Evolutionary conservation across 148 eudicot species (phyloP).

Genomic region (Fagopyrum homotropicum): DNA sequence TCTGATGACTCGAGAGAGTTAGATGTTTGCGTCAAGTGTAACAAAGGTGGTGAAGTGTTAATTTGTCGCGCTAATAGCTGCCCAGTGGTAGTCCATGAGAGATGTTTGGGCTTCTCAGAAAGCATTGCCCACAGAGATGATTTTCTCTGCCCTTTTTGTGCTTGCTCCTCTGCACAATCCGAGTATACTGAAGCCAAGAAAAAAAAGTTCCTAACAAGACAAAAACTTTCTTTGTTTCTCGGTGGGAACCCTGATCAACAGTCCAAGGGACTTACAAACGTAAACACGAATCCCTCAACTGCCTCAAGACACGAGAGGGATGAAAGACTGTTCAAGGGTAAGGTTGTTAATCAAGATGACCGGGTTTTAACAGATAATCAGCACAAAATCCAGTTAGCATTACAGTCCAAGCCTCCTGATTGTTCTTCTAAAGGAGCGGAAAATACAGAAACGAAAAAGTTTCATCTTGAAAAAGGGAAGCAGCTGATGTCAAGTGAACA

Average conservation of each 20-base stretch:
- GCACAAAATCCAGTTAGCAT: slow-evolving; percentile 11
- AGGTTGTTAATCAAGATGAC: slow-evolving; percentile 18
- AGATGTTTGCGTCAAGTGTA: slow-evolving; percentile 62
- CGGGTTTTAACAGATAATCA: slow-evolving; percentile 13
- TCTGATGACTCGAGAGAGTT: slow-evolving; percentile 30
- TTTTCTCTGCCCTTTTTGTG: slow-evolving; percentile 80
- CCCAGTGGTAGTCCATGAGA: slow-evolving; percentile 54
- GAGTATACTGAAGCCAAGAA: slow-evolving; percentile 43
- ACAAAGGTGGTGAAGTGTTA: slow-evolving; percentile 51
- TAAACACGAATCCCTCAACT: slow-evolving; percentile 18
- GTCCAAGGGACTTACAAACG: slow-evolving; percentile 18
- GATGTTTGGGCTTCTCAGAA: slow-evolving; percentile 49
- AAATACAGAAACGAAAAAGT: slow-evolving; percentile 11
- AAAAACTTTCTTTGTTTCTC: slow-evolving; percentile 42
- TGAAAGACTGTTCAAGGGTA: slow-evolving; percentile 11
- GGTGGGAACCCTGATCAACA: slow-evolving; percentile 24
- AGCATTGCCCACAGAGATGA: slow-evolving; percentile 42
- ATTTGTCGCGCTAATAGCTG: slow-evolving; percentile 50
- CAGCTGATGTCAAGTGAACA: slow-evolving; percentile 16
- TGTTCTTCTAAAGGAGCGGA: slow-evolving; percentile 12
- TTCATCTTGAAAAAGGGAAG: slow-evolving; percentile 16
- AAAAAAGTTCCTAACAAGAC: slow-evolving; percentile 33
- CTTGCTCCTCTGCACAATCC: slow-evolving; percentile 56
- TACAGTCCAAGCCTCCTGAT: background rate
- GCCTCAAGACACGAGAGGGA: slow-evolving; percentile 16